These are phyloP conservation scores for Phytophthora fragariae DNA, from an alignment of 352 stramenopile species.

Conservation along the genomic window DNA sequence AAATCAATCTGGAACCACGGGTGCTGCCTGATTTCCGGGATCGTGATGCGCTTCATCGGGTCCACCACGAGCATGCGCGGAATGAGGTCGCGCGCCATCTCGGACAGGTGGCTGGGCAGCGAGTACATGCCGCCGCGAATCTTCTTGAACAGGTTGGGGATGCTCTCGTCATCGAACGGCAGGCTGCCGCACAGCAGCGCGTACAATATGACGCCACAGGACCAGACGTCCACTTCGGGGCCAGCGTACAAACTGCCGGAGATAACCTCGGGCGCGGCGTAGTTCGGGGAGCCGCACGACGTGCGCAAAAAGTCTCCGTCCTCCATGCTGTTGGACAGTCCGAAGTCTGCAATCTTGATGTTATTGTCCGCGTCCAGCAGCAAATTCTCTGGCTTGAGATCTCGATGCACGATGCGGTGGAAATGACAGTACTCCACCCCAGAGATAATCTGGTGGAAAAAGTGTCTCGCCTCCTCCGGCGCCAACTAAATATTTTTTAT, in stretches of 20 bases:
- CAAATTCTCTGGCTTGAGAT: constrained; percentile 98
- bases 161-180: constrained; percentile 99
- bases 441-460: constrained; percentile 99
- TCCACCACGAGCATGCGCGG: constrained; percentile 99
- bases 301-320: constrained; percentile 99
- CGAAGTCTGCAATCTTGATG: constrained; percentile 99
- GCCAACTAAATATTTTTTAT: constrained; percentile 71
- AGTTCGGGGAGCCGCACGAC: constrained; percentile 98
- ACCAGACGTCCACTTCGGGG: constrained; percentile 99
- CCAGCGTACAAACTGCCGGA: constrained; percentile 98
- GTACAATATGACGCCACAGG: constrained; percentile 99
- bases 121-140: constrained; percentile 98
- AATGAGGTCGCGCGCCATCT: constrained; percentile 97
- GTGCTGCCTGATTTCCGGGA: constrained; percentile 98
- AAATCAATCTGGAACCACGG: constrained; percentile 99
- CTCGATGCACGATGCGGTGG: constrained; percentile 98
- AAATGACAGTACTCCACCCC: constrained; percentile 99
- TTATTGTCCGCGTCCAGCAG: constrained; percentile 98
- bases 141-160: constrained; percentile 99
- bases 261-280: constrained; percentile 99
- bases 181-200: constrained; percentile 98
- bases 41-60: constrained; percentile 99
- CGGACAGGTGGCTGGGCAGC: constrained; percentile 96
- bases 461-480: constrained; percentile 97
- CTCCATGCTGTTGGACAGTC: constrained; percentile 98